Conservation (phyloP, 148 eudicot genomes). For the Suaeda aralocaspica region DNA sequence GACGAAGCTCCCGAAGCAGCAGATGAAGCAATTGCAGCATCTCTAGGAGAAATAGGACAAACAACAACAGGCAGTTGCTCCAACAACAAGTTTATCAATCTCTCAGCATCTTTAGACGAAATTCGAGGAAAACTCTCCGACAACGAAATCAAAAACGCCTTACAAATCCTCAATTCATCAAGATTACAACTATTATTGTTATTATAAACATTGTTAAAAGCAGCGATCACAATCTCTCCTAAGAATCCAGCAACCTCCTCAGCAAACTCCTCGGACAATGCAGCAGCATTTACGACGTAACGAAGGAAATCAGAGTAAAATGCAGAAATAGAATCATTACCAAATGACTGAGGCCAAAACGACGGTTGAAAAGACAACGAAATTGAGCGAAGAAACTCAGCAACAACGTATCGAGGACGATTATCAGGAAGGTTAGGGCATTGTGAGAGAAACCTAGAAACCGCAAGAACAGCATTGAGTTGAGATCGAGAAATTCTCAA, state of each 20-base stretch:
- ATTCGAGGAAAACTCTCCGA: constrained; percentile 59
- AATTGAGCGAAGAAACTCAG: constrained; percentile 55
- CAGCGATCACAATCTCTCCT: constrained; percentile 55
- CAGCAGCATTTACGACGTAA: constrained; percentile 50
- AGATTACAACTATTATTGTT: constrained; percentile 8
- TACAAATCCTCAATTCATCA: constrained; percentile 38
- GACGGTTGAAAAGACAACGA: constrained; percentile 48
- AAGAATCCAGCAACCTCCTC: constrained; percentile 54
- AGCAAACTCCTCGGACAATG: constrained; percentile 48
- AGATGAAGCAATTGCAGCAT: constrained; percentile 30
- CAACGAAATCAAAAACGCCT: constrained; percentile 61
- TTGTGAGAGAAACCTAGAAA: constrained; percentile 69
- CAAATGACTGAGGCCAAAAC: constrained; percentile 82
- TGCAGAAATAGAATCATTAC: constrained; percentile 33
- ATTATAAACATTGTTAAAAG: constrained; percentile 30
- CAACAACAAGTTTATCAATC: constrained; percentile 43
- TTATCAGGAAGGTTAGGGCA: constrained; percentile 42
- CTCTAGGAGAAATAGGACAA: constrained; percentile 44
- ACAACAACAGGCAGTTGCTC: constrained; percentile 41
- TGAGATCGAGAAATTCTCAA: constrained; percentile 64
- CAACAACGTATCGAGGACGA: constrained; percentile 40
- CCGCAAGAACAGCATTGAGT: constrained; percentile 63
- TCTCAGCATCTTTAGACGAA: constrained; percentile 44
- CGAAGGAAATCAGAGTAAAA: constrained; percentile 56
- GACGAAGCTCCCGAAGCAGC: constrained; percentile 46